phyloP scores from a whole-genome alignment of 768 basidiomycete genomes.

The Leccinum variicolor region DNA sequence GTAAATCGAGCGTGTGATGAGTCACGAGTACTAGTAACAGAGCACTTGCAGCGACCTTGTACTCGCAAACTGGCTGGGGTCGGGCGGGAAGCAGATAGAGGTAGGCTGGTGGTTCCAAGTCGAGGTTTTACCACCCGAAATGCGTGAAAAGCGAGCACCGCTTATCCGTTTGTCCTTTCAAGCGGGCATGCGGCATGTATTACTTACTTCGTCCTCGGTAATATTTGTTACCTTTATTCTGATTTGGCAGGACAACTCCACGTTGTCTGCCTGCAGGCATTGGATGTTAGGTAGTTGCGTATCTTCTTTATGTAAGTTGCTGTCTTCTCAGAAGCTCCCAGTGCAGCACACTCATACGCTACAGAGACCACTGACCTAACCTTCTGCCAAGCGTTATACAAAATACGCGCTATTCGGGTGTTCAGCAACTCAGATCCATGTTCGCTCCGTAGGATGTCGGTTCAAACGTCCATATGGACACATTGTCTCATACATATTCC shows the following conservation, averaged over 20 bases:
- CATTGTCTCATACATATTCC: conserved; percentile 5
- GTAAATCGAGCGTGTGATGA: conserved; percentile 47
- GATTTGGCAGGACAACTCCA: conserved; percentile 50
- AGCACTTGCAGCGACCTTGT: conserved; percentile 25
- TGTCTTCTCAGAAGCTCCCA: conserved; percentile 8
- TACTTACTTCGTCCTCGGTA: conserved; percentile 31
- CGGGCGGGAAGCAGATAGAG: conserved; percentile 18
- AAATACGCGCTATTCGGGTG: neutral
- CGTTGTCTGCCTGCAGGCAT: conserved; percentile 81
- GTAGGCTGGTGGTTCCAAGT: conserved; percentile 25
- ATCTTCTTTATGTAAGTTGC: conserved; percentile 44
- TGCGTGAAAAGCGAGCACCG: conserved; percentile 51
- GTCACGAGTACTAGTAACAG: conserved; percentile 22
- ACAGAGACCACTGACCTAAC: neutral
- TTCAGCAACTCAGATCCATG: neutral
- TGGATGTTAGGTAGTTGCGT: conserved; percentile 37
- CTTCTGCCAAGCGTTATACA: neutral
- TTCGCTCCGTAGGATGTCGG: neutral
- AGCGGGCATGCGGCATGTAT: conserved; percentile 31
- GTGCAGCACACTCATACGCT: neutral
- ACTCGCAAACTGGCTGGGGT: conserved; percentile 27
- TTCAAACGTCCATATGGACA: neutral
- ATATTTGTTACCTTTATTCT: conserved; percentile 46
- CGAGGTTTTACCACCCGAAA: conserved; percentile 42
- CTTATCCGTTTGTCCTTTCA: conserved; percentile 46